Evolutionary conservation across 2,329 filamentous ascomycete species (phyloP), one percentile per base, ranked within the genome.

Genomic region (Fusarium equiseti): DNA sequence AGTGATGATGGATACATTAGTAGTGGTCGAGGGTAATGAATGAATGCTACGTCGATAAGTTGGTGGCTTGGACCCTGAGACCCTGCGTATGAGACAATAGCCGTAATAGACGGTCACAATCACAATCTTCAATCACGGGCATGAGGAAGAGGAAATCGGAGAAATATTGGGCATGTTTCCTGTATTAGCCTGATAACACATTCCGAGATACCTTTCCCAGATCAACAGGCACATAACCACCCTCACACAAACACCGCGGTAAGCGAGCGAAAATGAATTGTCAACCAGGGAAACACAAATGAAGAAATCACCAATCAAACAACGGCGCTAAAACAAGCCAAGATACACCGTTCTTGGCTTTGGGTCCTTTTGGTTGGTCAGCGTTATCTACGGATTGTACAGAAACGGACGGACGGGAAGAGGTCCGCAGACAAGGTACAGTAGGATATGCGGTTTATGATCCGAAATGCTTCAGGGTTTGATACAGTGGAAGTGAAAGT

Each of bases 301-400:
- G 63, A 67, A 38, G 52, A 4, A 26, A 58, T 72, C 59, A 40
- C 70, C 70, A 73, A 73, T 72, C 49, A 69, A 56, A 73, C 40
- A 46, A 60, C 49, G 45, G 70, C 68, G 67, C 62, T 70, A 70
- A 56, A 26, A 22, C 18, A 42, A 42, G 42, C 57, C 57, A 38
- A 44, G 42, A 9, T 38, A 29, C 44, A 66, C 55, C 49, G 49
- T 35, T 63, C 63, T 57, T 62, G 56, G 46, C 56, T 40, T 13
- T 12, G 8, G 18, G 15, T 35, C 38, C 51, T 58, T 27, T 42
- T 35, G 38, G 63, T 22, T 50, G 48, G n/a, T n/a, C 50, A 67
- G 56, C 56, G 55, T 67, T 67, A 67, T 67, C 64, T 63, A 67
- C 63, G 57, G 59, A 38, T 38, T 44, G 15, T 26, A 44, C 35